phyloP scores from a whole-genome alignment of 768 basidiomycete genomes.

The Boletus sensibilis region DNA sequence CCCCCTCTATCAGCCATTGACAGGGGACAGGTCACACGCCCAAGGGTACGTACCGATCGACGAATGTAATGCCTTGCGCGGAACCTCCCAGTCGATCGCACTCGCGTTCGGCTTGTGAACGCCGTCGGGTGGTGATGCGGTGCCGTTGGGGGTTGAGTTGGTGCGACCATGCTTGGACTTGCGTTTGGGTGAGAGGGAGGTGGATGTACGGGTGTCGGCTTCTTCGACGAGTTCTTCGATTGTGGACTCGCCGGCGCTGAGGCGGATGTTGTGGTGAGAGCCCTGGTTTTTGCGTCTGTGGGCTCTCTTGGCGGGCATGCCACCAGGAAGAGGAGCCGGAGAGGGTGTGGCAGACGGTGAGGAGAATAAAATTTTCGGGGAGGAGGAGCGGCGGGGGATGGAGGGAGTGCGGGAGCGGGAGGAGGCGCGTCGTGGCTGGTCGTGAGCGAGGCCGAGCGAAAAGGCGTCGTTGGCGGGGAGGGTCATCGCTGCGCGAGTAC shows the following conservation, averaged over 20 bases:
- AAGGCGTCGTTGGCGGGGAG: constrained; percentile 38
- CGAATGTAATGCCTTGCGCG: constrained; percentile 82
- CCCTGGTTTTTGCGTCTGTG: constrained; percentile 26
- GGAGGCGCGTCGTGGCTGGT: constrained; percentile 31
- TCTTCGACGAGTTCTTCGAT: constrained; percentile 29
- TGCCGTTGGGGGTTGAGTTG: constrained; percentile 7
- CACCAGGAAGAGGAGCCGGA: constrained; percentile 4
- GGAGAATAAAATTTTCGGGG: constrained; percentile 46
- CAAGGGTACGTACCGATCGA: constrained; percentile 70
- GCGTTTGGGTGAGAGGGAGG: constrained; percentile 20
- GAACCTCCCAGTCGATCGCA: constrained; percentile 81
- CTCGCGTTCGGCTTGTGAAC: constrained; percentile 16
- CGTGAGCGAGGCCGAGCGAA: constrained; percentile 36
- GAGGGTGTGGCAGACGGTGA: constrained; percentile 28
- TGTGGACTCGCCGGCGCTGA: constrained; percentile 13
- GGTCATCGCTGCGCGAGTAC: constrained; percentile 20
- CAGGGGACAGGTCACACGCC: neutral
- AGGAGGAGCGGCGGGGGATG: constrained; percentile 43
- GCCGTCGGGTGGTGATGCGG: constrained; percentile 3
- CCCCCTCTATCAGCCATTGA: constrained; percentile 2
- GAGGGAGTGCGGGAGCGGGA: constrained; percentile 26
- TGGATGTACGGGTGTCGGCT: constrained; percentile 5
- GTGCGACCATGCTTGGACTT: constrained; percentile 14
- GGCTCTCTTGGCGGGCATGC: constrained; percentile 40
- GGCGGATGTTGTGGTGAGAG: constrained; percentile 19